Conservation (phyloP, 345 rosid genomes). For the Excoecaria cochinchinensis region DNA sequence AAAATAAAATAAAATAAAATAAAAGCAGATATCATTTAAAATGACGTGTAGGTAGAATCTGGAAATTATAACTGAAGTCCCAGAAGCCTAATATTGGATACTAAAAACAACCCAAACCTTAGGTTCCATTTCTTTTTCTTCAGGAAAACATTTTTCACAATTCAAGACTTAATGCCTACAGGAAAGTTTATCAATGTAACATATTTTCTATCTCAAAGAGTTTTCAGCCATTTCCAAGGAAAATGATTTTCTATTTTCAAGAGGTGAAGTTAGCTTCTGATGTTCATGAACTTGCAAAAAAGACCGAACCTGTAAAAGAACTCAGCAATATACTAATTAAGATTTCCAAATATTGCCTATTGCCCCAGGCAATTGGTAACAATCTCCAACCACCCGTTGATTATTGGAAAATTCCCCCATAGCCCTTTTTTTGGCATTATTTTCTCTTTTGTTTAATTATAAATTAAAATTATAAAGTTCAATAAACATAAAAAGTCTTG, state of each 20-base stretch:
- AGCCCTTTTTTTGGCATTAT: neutral
- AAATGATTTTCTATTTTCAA: too few species aligned
- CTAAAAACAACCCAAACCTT: neutral
- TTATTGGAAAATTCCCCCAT: too few species aligned
- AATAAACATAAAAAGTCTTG: too few species aligned
- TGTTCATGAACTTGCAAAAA: too few species aligned
- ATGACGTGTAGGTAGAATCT: neutral
- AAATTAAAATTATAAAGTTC: neutral
- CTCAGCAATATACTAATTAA: too few species aligned
- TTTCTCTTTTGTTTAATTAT: neutral
- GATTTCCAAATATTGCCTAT: too few species aligned
- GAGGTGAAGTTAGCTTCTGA: too few species aligned
- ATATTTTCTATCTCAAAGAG: too few species aligned
- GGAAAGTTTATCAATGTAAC: neutral
- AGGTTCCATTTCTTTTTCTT: neutral
- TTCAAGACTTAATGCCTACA: neutral
- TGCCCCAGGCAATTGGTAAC: too few species aligned
- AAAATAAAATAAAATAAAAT: neutral
- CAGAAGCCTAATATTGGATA: constrained; percentile 1
- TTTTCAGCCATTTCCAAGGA: too few species aligned
- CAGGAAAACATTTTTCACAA: neutral
- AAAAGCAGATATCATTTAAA: neutral
- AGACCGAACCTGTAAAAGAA: too few species aligned
- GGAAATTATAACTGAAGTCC: neutral
- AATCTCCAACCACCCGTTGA: too few species aligned